Evolutionary conservation across 2,329 filamentous ascomycete genomes (phyloP), one percentile per base, ranked within the genome.

Genomic region (Sporothrix dimorphospora): DNA sequence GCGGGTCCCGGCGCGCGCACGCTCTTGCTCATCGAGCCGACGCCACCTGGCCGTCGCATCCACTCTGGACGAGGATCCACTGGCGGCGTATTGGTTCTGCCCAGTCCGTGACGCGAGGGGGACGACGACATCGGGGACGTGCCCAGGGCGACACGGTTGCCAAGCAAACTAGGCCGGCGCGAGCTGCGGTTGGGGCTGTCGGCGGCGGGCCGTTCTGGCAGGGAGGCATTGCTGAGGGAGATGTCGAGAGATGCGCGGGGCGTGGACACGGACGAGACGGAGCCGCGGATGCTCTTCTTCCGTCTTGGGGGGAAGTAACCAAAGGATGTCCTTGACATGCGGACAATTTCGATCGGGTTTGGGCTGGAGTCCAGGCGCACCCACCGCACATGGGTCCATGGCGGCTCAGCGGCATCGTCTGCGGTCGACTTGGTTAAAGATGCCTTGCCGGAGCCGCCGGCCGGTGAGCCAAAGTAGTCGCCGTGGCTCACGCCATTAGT

Each of bases 221-320:
- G 27, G 7, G 66, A 72, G 1, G 70, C 27, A 38, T 69, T 70
- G 71, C 85, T 82, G 70, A 85, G 86, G 8, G 85, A 84, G 9
- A 90, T 77, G 72, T 92, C 91, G 51, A 90, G 81, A 49, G 90
- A 92, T 59, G 87, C 85, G 24, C 88, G 87, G 8, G 92, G 92
- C 1, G 91, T 93, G 21, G 90, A 89, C 69, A 90, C 76, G 16
- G 89, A 86, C 2, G 92, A 92, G 69, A 87, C 86, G 1, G 90
- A 90, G 76, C 87, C 84, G 11, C 88, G 82, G 27, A 72, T 55
- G 74, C 92, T 96, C 90, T 96, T 96, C 89, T 94, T 93, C 79
- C 94, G 87, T 24, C 94, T 89, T 8, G 94, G 94, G 3, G 95
- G 95, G 78, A 98, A 98, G 81, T 95, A 98, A 30, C 94, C 95